Conservation (phyloP, 2,329 filamentous ascomycete species). For the Leptographium radiaticola region DNA sequence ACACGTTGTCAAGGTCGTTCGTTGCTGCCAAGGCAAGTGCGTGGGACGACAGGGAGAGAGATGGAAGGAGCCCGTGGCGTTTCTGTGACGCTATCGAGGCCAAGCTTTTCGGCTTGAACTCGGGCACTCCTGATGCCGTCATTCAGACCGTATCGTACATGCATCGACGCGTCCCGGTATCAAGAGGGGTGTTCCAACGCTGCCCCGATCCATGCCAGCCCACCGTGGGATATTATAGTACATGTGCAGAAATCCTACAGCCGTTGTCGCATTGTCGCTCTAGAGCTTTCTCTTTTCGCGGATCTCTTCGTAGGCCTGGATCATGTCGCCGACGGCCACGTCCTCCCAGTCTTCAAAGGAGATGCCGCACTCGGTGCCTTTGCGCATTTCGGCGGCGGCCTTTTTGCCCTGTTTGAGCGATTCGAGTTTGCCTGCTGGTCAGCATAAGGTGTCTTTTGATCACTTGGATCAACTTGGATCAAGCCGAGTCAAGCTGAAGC, state of each 20-base stretch:
- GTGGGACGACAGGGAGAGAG: too few species aligned
- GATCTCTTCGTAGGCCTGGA: slow-evolving; percentile 78
- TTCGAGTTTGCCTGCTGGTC: slow-evolving; percentile 53
- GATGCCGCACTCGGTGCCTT: slow-evolving; percentile 88
- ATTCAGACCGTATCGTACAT: too few species aligned
- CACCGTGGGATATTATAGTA: neutral
- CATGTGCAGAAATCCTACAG: neutral
- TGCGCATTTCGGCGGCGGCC: slow-evolving; percentile 77
- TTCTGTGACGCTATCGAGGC: too few species aligned
- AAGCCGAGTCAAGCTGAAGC: too few species aligned
- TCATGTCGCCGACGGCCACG: slow-evolving; percentile 67
- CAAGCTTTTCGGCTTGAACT: too few species aligned
- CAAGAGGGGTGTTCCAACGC: neutral
- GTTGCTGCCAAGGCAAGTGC: too few species aligned
- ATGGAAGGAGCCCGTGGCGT: too few species aligned
- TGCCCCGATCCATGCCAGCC: neutral
- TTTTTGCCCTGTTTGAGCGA: slow-evolving; percentile 90
- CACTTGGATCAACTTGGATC: too few species aligned
- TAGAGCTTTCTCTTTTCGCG: slow-evolving; percentile 53
- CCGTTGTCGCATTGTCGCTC: neutral
- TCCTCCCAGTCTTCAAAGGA: slow-evolving; percentile 69
- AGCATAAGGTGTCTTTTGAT: too few species aligned
- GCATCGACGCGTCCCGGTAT: neutral
- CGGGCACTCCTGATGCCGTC: too few species aligned
- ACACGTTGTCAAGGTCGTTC: too few species aligned